These are phyloP conservation scores for Russula earlei DNA, from an alignment of 768 basidiomycete species.

Conservation along the genomic window DNA sequence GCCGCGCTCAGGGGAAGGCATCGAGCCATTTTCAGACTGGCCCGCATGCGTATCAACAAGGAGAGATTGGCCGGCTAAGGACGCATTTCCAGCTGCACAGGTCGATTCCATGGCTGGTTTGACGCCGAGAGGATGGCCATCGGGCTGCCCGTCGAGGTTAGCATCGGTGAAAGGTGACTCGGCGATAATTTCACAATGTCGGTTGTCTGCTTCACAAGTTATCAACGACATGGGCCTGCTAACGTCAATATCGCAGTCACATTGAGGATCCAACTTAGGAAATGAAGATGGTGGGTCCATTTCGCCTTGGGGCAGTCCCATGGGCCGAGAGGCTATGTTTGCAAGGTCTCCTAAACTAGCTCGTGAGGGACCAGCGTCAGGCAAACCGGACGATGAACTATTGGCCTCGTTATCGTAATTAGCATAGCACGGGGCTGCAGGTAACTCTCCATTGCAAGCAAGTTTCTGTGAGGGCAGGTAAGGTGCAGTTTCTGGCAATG, in stretches of 20 bases:
- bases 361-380: not conserved
- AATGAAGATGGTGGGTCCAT: not conserved
- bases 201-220: not conserved
- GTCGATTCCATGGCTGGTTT: not conserved
- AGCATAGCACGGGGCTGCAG: not conserved
- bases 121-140: not conserved
- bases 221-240: not conserved
- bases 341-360: not conserved
- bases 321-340: not conserved
- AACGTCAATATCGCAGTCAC: not conserved
- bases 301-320: not conserved
- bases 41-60: not conserved
- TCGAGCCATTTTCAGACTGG: not conserved
- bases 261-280: not conserved
- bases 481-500: not conserved
- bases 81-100: not conserved
- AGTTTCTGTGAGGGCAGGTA: not conserved
- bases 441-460: not conserved
- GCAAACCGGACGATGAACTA: not conserved
- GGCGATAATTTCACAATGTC: not conserved
- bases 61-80: not conserved
- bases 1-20: not conserved
- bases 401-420: not conserved
- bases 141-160: not conserved
- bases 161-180: not conserved